phyloP scores from a whole-genome alignment of 306 rosid species.

The Fagus sylvatica region DNA sequence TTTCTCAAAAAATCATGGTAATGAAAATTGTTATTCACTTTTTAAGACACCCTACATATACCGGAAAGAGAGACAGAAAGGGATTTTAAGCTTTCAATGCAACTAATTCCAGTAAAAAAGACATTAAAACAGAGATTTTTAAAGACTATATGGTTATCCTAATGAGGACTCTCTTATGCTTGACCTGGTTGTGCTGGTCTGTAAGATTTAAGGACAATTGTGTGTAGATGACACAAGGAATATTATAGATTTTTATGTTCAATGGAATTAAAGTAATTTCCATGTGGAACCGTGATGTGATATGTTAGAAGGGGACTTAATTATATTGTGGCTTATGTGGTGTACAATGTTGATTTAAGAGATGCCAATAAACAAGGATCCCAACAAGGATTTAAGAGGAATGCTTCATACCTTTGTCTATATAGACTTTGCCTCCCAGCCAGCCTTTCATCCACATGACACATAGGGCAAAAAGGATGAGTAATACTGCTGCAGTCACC shows the following conservation, averaged over 20 bases:
- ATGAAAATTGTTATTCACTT: neutral
- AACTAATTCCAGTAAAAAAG: neutral
- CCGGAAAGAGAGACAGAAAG: neutral
- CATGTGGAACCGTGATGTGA: neutral
- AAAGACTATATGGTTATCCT: neutral
- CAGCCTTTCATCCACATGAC: slow-evolving; percentile 64
- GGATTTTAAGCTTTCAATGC: neutral
- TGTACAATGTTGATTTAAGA: neutral
- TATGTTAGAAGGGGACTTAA: neutral
- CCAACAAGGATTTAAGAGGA: slow-evolving; percentile 4
- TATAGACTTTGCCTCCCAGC: slow-evolving; percentile 59
- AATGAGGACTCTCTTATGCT: neutral
- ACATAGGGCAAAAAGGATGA: slow-evolving; percentile 45
- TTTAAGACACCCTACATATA: neutral
- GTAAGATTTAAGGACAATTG: neutral
- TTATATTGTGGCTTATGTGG: neutral
- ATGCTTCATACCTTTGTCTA: slow-evolving; percentile 62
- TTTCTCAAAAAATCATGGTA: slow-evolving; percentile 6
- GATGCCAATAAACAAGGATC: neutral
- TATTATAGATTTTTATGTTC: neutral
- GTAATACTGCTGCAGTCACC: slow-evolving; percentile 37
- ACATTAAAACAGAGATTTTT: neutral
- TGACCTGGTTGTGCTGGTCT: neutral
- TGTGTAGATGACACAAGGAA: neutral
- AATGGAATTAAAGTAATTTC: neutral